Evolutionary conservation across 345 rosid genomes (phyloP).

Genomic region (Moricandia moricandioides): DNA sequence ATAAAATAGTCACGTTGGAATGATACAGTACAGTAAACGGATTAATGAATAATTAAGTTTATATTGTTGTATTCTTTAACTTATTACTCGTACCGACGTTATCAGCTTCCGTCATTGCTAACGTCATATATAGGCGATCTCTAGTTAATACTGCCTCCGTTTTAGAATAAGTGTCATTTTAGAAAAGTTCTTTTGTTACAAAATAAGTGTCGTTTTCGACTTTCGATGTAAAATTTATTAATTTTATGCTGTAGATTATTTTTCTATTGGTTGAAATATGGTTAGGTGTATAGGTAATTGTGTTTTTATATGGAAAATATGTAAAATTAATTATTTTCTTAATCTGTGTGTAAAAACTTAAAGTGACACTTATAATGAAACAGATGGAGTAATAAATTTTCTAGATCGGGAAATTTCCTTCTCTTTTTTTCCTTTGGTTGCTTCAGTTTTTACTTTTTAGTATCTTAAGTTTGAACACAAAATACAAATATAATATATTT

Average conservation of each 20-base stretch:
- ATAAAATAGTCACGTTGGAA: background rate
- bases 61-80: background rate
- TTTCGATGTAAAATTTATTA: too few species aligned
- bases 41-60: background rate
- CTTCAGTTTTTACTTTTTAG: background rate
- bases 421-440: background rate
- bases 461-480: background rate
- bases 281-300: too few species aligned
- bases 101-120: conserved; percentile 18
- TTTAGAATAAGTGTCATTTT: too few species aligned
- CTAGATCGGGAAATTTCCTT: background rate
- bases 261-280: too few species aligned
- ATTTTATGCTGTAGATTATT: too few species aligned
- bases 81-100: background rate
- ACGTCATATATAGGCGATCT: background rate
- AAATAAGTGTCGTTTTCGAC: too few species aligned
- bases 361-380: too few species aligned
- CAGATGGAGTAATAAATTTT: background rate
- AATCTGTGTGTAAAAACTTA: too few species aligned
- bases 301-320: too few species aligned
- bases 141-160: too few species aligned
- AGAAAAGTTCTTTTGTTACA: too few species aligned
- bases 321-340: too few species aligned
- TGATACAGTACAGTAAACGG: background rate
- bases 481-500: background rate